Percentiles rank a stretch among this genome's conserved stretches.
Conservation (phyloP, 1,284 basidiomycete species). For the Apiotrichum montevideense region DNA sequence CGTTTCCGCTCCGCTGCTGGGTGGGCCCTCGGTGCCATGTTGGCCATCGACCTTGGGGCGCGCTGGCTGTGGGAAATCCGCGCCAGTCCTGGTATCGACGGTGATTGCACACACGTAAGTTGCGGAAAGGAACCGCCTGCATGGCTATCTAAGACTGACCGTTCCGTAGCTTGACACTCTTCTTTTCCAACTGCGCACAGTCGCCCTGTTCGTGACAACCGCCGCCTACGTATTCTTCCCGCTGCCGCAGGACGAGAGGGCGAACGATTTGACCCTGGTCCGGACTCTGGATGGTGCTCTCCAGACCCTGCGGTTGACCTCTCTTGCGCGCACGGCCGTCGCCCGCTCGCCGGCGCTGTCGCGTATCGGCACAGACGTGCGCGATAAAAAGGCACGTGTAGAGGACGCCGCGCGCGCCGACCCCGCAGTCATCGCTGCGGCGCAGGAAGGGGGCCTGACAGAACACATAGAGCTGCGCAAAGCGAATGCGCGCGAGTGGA, state of each 20-base stretch:
- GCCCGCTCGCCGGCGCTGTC: constrained; percentile 9
- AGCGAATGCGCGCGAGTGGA: not conserved
- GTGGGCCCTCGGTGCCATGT: constrained; percentile 17
- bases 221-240: constrained; percentile 30
- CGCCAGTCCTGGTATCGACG: constrained; percentile 12
- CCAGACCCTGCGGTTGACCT: constrained; percentile 18
- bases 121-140: not conserved
- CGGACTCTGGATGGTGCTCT: constrained; percentile 8
- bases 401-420: constrained; percentile 4
- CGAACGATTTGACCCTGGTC: not conserved
- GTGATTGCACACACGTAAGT: constrained; percentile 34
- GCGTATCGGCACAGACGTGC: not conserved
- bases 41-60: constrained; percentile 13
- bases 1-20: constrained; percentile 19
- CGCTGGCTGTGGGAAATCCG: constrained; percentile 25
- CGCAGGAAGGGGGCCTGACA: not conserved
- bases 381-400: not conserved
- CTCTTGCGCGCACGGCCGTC: constrained; percentile 18
- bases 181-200: constrained; percentile 22
- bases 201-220: constrained; percentile 23
- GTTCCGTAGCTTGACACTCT: constrained; percentile 21
- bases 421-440: constrained; percentile 1
- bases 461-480: not conserved
- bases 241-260: constrained; percentile 5
- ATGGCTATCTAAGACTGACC: constrained; percentile 1